Evolutionary conservation across 225 moss, liverwort and hornwort species (phyloP), one percentile per base, ranked within the genome.

Genomic region (Marchantia paleacea): DNA sequence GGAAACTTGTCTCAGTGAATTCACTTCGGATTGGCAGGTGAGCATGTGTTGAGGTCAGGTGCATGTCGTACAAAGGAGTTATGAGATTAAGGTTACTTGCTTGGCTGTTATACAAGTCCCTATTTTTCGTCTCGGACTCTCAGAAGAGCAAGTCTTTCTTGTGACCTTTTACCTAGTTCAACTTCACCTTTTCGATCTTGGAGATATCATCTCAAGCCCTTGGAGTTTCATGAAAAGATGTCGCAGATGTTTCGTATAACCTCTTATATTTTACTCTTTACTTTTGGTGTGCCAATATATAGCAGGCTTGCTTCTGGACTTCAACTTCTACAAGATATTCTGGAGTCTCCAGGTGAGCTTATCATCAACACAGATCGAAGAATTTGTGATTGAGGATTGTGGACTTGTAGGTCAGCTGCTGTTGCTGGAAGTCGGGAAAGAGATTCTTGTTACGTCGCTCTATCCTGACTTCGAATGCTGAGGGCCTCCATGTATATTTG

Each of bases 301-400:
- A 73, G 70, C 85, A 85, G 85, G 88, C 76, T 55, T 85, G 58
- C 87, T 68, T 65, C 83, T 99, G 31, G 95, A 95, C 84, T 91
- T 95, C 74, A 83, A 85, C 30, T 99, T 99, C 75, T 99, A 95
- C 81, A 95, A 91, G 78, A 95, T 92, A 22, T 99, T 99, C 69
- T 99, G 99, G 99, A 99, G 92, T 74, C 90, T 95, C 7, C 99
- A 99, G 85, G 88, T 88, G 57, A 54, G 73, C 13, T 15, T 73
- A 6, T 67, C 12, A 67, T 67, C 6, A 24, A 24, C 25, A 14
- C 67, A 67, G 67, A 67, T 12, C n/a, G 30, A 30, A 12, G 5
- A 39, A 2, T 39, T 39, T 39, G 39, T 39, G 39, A 39, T 5
- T 2, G 39, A 39, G 39, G 39, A 39, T 39, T 39, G 39, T 39